Conservation (phyloP, 1,284 basidiomycete species). For the Meira miltonrushii region DNA sequence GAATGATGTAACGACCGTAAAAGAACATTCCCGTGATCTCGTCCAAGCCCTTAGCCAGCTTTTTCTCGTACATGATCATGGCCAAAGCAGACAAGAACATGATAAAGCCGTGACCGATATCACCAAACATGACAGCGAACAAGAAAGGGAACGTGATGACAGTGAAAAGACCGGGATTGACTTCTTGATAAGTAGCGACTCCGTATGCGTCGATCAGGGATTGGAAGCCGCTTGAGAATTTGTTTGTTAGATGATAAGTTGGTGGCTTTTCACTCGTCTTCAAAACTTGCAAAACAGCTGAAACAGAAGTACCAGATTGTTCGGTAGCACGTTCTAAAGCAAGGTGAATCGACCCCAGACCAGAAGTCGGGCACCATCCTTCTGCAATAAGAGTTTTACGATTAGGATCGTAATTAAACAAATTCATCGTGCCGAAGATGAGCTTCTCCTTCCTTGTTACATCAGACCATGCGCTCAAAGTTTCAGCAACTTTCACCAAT, state of each 20-base stretch:
- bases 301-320: conserved; percentile 83
- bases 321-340: conserved; percentile 91
- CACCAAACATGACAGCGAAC: conserved; percentile 99
- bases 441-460: conserved; percentile 92
- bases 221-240: conserved; percentile 96
- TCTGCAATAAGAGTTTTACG: conserved; percentile 94
- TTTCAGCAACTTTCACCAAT: conserved; percentile 79
- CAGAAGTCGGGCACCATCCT: conserved; percentile 92
- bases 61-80: conserved; percentile 82
- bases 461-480: conserved; percentile 83
- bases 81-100: conserved; percentile 70
- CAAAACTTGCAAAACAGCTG: conserved; percentile 86
- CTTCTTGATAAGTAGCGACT: conserved; percentile 88
- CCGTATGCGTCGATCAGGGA: conserved; percentile 97
- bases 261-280: conserved; percentile 86
- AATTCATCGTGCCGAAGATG: conserved; percentile 60
- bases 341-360: conserved; percentile 78
- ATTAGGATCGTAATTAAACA: conserved; percentile 84
- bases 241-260: conserved; percentile 90
- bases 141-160: conserved; percentile 96
- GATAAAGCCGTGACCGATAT: conserved; percentile 90
- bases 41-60: conserved; percentile 69
- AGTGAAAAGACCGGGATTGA: conserved; percentile 92
- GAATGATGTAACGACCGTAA: conserved; percentile 95
- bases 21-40: conserved; percentile 91